phyloP scores from a whole-genome alignment of 441 rosid genomes.

The Arabidopsis hybrid region DNA sequence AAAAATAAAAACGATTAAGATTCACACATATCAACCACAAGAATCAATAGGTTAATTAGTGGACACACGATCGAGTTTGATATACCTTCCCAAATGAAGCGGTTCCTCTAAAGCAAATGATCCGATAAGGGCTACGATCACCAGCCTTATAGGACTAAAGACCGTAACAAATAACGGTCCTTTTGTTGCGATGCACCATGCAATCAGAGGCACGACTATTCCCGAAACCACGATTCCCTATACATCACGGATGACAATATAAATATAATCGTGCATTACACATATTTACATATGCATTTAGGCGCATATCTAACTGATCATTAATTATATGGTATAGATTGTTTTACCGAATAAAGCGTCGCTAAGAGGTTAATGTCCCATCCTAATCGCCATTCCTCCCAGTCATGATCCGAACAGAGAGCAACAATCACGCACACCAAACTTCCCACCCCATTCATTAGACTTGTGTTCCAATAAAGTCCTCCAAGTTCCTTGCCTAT shows the following conservation, averaged over 20 bases:
- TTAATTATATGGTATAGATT: constrained; percentile 1
- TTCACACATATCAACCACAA: constrained; percentile 1
- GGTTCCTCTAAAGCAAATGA: constrained; percentile 50
- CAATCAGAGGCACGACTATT: constrained; percentile 36
- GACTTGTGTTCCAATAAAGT: constrained; percentile 54
- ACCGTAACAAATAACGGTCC: constrained; percentile 50
- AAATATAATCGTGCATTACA: not conserved
- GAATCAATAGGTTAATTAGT: not conserved
- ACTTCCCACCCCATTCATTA: constrained; percentile 45
- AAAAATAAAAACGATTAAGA: not conserved
- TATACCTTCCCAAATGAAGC: constrained; percentile 52
- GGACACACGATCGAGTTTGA: not conserved
- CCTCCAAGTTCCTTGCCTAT: constrained; percentile 52
- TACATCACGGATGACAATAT: not conserved
- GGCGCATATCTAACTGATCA: constrained; percentile 2
- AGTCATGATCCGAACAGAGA: constrained; percentile 38
- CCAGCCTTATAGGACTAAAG: constrained; percentile 51
- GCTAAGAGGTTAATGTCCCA: constrained; percentile 46
- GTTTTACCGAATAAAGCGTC: constrained; percentile 36
- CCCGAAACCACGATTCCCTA: constrained; percentile 47
- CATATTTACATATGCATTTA: not conserved
- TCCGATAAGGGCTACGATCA: constrained; percentile 48
- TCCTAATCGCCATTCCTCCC: constrained; percentile 50
- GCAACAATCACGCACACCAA: constrained; percentile 35
- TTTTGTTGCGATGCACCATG: constrained; percentile 45